Evolutionary conservation across 2,329 filamentous ascomycete genomes (phyloP).

Genomic region (Colletotrichum sp.): DNA sequence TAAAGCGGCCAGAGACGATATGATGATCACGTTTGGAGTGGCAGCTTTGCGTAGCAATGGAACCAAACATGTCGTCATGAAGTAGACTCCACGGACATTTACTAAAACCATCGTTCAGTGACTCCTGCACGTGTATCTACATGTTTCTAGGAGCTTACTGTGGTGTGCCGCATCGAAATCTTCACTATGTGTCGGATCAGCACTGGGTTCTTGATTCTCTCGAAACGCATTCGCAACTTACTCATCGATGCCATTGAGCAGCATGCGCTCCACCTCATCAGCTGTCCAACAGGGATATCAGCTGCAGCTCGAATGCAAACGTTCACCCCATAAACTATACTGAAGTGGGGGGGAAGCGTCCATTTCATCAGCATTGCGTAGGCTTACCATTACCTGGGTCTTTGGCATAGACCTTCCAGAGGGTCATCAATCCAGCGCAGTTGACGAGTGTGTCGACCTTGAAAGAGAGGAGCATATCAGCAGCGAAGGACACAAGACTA

Average conservation of each 20-base stretch:
- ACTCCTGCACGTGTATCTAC: not conserved
- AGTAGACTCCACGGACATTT: conserved; percentile 31
- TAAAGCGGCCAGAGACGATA: conserved; percentile 28
- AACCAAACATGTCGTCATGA: conserved; percentile 27
- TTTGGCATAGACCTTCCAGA: conserved; percentile 21
- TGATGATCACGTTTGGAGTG: conserved; percentile 28
- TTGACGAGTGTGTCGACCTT: conserved; percentile 30
- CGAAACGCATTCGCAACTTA: not conserved
- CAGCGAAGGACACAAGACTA: not conserved
- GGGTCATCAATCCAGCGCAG: conserved; percentile 28
- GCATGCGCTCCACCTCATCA: conserved; percentile 22
- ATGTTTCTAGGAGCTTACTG: not conserved
- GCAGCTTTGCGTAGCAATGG: conserved; percentile 27
- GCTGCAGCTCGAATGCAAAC: not conserved
- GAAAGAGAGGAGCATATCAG: not conserved
- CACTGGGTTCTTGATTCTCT: not conserved
- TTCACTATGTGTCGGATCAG: not conserved
- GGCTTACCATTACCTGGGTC: conserved; percentile 21
- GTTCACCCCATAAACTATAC: not conserved
- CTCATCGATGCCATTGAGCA: conserved; percentile 23
- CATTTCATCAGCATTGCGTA: not conserved
- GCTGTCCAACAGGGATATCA: not conserved
- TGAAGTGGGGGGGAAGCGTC: not conserved
- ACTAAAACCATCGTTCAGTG: conserved; percentile 16
- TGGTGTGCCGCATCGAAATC: not conserved